Evolutionary conservation across 768 basidiomycete species (phyloP).

Genomic region (Serendipita sp.): DNA sequence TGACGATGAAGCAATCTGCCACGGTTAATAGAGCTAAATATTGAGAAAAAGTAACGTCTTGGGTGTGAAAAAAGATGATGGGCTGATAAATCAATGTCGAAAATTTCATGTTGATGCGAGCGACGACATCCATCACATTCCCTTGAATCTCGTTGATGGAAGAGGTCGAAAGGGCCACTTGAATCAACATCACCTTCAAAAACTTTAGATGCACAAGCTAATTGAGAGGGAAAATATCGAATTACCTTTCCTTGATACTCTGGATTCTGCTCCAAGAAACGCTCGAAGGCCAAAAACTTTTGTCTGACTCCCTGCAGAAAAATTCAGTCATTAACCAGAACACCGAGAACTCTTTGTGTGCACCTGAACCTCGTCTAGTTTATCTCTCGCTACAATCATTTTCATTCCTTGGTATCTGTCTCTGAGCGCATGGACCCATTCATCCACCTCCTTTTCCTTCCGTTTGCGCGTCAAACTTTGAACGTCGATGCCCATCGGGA

Average conservation of each 20-base stretch:
- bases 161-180: slow-evolving; percentile 74
- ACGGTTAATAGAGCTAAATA: slow-evolving; percentile 69
- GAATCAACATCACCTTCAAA: slow-evolving; percentile 58
- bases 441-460: slow-evolving; percentile 57
- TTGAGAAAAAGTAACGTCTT: slow-evolving; percentile 72
- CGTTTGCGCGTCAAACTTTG: slow-evolving; percentile 47
- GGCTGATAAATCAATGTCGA: slow-evolving; percentile 79
- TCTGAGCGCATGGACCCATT: slow-evolving; percentile 66
- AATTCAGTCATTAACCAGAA: background rate
- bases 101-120: slow-evolving; percentile 69
- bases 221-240: background rate
- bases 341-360: background rate
- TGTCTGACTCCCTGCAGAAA: slow-evolving; percentile 49
- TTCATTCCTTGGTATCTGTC: slow-evolving; percentile 78
- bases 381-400: slow-evolving; percentile 75
- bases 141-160: slow-evolving; percentile 60
- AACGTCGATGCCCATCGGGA: slow-evolving; percentile 84
- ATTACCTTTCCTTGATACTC: slow-evolving; percentile 59
- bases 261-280: slow-evolving; percentile 64
- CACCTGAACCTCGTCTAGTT: slow-evolving; percentile 71
- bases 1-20: slow-evolving; percentile 65
- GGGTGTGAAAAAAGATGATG: slow-evolving; percentile 70
- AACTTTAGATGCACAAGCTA: background rate
- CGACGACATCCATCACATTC: slow-evolving; percentile 56
- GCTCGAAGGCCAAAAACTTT: slow-evolving; percentile 71